phyloP scores from a whole-genome alignment of 2,329 filamentous ascomycete genomes.

The Xylariales sp. region DNA sequence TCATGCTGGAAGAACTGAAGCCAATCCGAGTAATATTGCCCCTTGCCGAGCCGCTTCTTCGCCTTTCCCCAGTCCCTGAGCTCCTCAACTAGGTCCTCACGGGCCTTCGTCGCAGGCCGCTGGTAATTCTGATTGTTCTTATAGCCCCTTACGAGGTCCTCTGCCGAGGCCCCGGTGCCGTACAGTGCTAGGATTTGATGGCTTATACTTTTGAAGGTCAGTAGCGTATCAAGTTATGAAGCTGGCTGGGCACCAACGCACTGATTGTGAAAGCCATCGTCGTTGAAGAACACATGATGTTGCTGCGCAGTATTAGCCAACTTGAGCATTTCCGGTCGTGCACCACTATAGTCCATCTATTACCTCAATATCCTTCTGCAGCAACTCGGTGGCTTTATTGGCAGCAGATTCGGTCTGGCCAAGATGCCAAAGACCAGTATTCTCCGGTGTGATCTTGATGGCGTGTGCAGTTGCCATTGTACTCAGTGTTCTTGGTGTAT shows the following conservation, averaged over 20 bases:
- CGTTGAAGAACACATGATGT: conserved; percentile 79
- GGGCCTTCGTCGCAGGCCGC: conserved; percentile 40
- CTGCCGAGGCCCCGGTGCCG: conserved; percentile 62
- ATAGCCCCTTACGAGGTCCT: conserved; percentile 60
- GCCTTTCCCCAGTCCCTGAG: conserved; percentile 55
- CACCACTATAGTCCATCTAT: conserved; percentile 4
- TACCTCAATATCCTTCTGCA: conserved; percentile 71
- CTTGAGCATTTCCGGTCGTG: conserved; percentile 1
- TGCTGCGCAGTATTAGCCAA: conserved; percentile 23
- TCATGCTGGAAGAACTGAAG: conserved; percentile 71
- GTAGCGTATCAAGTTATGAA: conserved; percentile 8
- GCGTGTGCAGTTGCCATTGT: conserved; percentile 43
- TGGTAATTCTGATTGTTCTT: conserved; percentile 65
- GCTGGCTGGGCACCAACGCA: conserved; percentile 21
- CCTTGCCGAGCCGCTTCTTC: conserved; percentile 56
- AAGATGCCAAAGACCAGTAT: conserved; percentile 46
- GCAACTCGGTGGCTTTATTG: conserved; percentile 56
- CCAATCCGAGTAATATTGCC: conserved; percentile 63
- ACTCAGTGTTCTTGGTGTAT: conserved; percentile 2
- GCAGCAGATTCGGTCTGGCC: conserved; percentile 55
- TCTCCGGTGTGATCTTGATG: conserved; percentile 41
- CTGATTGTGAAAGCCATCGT: conserved; percentile 78
- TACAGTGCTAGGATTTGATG: conserved; percentile 76
- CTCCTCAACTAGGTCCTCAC: conserved; percentile 46
- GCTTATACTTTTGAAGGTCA: conserved; percentile 42